Evolutionary conservation across 805 yeast species (phyloP).

Genomic region (Myxozyma monticola): DNA sequence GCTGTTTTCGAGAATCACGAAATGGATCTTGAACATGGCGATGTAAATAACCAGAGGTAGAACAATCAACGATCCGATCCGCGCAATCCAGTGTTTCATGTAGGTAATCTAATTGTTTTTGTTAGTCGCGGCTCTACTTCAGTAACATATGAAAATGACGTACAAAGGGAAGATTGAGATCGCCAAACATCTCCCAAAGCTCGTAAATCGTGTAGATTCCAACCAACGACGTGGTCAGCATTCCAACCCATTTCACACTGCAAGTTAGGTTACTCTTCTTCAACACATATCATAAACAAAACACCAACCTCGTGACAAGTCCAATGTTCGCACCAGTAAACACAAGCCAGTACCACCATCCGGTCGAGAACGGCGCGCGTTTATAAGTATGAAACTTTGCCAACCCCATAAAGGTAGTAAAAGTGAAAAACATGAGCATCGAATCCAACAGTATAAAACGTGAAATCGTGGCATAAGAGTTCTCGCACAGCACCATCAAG

Average conservation of each 20-base stretch:
- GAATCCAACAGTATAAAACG: constrained; percentile 91
- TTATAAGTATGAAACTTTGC: constrained; percentile 65
- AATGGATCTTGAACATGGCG: constrained; percentile 77
- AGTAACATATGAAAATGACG: neutral
- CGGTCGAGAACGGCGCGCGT: constrained; percentile 62
- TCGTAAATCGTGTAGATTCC: constrained; percentile 89
- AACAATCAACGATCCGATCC: constrained; percentile 65
- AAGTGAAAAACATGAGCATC: constrained; percentile 84
- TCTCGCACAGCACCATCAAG: constrained; percentile 62
- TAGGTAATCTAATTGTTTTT: constrained; percentile 29
- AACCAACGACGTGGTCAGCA: constrained; percentile 80
- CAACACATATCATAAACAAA: neutral
- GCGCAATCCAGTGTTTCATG: constrained; percentile 65
- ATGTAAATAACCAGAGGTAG: constrained; percentile 72
- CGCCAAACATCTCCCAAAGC: constrained; percentile 82
- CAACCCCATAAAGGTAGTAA: constrained; percentile 73
- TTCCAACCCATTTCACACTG: constrained; percentile 95
- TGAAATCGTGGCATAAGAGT: constrained; percentile 79
- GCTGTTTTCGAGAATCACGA: constrained; percentile 66
- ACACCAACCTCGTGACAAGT: constrained; percentile 49
- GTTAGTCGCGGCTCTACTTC: neutral
- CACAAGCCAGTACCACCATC: constrained; percentile 93
- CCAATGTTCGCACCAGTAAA: constrained; percentile 86
- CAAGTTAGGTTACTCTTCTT: constrained; percentile 39
- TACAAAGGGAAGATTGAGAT: constrained; percentile 41